These are phyloP conservation scores for Quercus phellos DNA, from an alignment of 331 rosid species.

Conservation along the genomic window DNA sequence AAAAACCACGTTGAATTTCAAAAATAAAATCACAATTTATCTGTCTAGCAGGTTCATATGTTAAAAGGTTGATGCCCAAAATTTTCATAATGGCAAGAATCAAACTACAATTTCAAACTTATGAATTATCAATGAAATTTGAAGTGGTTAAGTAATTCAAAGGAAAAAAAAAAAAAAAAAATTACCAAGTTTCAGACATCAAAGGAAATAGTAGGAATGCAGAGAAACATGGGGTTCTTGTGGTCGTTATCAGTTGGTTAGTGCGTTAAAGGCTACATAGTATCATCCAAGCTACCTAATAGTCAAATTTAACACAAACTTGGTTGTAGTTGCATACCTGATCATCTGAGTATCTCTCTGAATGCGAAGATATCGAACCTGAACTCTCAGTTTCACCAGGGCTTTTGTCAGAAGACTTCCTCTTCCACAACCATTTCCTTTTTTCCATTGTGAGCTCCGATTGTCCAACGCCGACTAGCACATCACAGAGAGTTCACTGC, in stretches of 20 bases:
- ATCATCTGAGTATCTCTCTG: conserved; percentile 80
- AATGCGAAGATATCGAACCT: conserved; percentile 71
- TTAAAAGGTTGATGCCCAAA: neutral
- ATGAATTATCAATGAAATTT: neutral
- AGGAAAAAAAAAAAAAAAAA: neutral
- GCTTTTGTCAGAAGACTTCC: conserved; percentile 61
- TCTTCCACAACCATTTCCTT: conserved; percentile 87
- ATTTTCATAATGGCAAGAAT: neutral
- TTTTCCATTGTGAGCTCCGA: conserved; percentile 51
- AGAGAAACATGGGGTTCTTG: neutral
- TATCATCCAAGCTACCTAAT: neutral
- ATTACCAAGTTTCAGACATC: neutral
- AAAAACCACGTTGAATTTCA: neutral
- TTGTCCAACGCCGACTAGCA: conserved; percentile 33
- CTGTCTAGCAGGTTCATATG: neutral
- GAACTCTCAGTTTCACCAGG: conserved; percentile 75
- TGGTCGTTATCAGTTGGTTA: neutral
- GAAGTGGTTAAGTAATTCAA: neutral
- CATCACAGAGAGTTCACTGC: conserved; percentile 35
- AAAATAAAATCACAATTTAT: neutral
- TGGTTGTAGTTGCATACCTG: conserved; percentile 45
- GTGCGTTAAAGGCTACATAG: neutral
- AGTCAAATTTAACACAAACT: neutral
- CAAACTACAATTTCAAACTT: neutral
- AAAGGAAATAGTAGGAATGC: neutral